Percentiles rank a stretch among this genome's conserved stretches.
Evolutionary conservation across 305 asterid species (phyloP).

Genomic region (Rubia peregrina): DNA sequence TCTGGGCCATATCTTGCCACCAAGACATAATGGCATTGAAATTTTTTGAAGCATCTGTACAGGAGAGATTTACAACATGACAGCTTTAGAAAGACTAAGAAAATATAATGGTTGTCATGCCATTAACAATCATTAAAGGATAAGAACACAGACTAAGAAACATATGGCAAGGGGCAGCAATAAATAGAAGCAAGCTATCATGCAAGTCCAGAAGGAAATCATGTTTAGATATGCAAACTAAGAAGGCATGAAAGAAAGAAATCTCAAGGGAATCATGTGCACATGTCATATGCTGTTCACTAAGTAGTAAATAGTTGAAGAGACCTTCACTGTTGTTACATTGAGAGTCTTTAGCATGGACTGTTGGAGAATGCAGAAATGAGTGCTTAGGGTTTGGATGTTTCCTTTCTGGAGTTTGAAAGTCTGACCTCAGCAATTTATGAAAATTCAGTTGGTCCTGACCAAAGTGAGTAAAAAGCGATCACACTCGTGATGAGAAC

Average conservation of each 20-base stretch:
- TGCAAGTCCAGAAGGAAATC: neutral
- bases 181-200: neutral
- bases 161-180: neutral
- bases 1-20: slow-evolving; percentile 99
- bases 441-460: slow-evolving; percentile 91
- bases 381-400: slow-evolving; percentile 35
- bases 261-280: neutral
- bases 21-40: slow-evolving; percentile 90
- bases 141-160: neutral
- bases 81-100: neutral
- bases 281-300: neutral
- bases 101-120: neutral
- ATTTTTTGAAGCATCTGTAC: slow-evolving; percentile 56
- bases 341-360: slow-evolving; percentile 17
- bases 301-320: slow-evolving; percentile 5
- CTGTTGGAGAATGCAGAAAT: slow-evolving; percentile 26
- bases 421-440: slow-evolving; percentile 69
- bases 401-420: slow-evolving; percentile 53
- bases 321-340: slow-evolving; percentile 50
- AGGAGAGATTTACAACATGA: slow-evolving; percentile 14
- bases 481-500: slow-evolving; percentile 8
- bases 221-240: neutral
- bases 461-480: slow-evolving; percentile 14
- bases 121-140: slow-evolving; percentile 14
- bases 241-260: neutral